A percentile compares a stretch with the other conserved stretches of the same genome.
Evolutionary conservation across 2,329 filamentous ascomycete species (phyloP).

Genomic region (Alternaria sp.): DNA sequence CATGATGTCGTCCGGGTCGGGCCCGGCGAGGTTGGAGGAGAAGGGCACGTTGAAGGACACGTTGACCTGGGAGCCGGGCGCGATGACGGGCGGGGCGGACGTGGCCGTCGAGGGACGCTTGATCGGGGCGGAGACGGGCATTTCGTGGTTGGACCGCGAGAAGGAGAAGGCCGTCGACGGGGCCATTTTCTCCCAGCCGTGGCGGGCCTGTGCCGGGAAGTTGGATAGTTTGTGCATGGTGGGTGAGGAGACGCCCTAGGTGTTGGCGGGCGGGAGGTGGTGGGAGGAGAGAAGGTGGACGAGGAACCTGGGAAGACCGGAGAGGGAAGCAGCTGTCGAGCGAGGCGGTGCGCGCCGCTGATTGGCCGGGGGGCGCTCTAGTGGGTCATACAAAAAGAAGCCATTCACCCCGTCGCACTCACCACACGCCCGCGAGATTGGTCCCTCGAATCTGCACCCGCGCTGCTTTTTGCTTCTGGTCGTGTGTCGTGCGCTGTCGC

Average conservation of each 20-base stretch:
- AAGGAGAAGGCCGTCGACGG: constrained; percentile 67
- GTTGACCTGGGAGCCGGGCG: constrained; percentile 80
- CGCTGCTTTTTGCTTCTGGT: neutral
- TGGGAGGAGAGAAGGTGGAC: constrained; percentile 25
- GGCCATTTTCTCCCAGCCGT: constrained; percentile 73
- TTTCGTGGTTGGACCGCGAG: constrained; percentile 64
- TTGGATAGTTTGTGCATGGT: constrained; percentile 73
- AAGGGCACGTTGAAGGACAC: constrained; percentile 98
- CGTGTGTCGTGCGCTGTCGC: neutral
- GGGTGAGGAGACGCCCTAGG: constrained; percentile 34
- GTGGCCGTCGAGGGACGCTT: constrained; percentile 62
- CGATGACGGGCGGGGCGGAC: constrained; percentile 65
- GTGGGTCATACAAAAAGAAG: constrained; percentile 11
- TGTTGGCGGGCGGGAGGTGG: constrained; percentile 31
- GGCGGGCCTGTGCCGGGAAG: constrained; percentile 69
- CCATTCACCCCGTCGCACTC: neutral
- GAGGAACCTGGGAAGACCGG: constrained; percentile 22
- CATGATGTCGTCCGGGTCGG: constrained; percentile 91
- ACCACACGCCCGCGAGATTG: constrained; percentile 3
- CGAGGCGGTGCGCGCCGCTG: constrained; percentile 2
- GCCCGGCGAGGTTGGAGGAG: constrained; percentile 87
- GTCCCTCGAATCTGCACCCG: neutral
- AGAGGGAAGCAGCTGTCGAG: constrained; percentile 18
- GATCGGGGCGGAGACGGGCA: constrained; percentile 58
- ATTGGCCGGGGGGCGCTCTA: constrained; percentile 8